Evolutionary conservation across 352 stramenopile species (phyloP).

Genomic region (Blastocystis hominis): DNA sequence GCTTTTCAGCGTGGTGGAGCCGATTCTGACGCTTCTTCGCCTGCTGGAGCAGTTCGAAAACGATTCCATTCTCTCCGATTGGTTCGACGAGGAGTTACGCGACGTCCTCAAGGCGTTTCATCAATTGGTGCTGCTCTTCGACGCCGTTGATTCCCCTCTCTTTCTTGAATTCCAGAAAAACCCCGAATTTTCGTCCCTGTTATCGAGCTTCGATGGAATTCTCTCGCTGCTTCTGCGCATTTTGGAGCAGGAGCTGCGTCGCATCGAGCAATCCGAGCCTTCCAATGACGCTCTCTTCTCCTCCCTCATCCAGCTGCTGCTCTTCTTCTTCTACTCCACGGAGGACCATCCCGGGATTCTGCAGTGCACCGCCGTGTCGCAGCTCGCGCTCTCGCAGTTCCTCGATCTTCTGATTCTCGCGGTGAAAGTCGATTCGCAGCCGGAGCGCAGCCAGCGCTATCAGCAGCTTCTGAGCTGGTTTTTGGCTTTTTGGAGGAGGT

Average conservation of each 20-base stretch:
- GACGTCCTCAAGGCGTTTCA: background rate
- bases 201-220: background rate
- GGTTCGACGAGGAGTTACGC: background rate
- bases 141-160: background rate
- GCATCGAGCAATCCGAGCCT: background rate
- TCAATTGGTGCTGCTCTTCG: background rate
- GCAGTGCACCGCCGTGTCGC: background rate
- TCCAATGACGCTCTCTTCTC: background rate
- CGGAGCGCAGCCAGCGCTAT: slow-evolving; percentile 2
- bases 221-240: background rate
- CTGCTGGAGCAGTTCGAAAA: background rate
- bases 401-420: background rate
- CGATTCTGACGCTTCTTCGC: background rate
- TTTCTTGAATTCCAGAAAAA: background rate
- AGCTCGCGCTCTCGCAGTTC: background rate
- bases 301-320: background rate
- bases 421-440: background rate
- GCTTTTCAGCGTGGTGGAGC: background rate
- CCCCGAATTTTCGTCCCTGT: background rate
- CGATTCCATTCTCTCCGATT: background rate
- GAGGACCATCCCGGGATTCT: background rate
- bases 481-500: too few species aligned
- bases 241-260: background rate
- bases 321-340: background rate
- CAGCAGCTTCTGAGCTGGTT: slow-evolving; percentile 24